Evolutionary conservation across 1,284 basidiomycete species (phyloP), one percentile per base, ranked within the genome.

Genomic region (Cryptococcus depauperatus): DNA sequence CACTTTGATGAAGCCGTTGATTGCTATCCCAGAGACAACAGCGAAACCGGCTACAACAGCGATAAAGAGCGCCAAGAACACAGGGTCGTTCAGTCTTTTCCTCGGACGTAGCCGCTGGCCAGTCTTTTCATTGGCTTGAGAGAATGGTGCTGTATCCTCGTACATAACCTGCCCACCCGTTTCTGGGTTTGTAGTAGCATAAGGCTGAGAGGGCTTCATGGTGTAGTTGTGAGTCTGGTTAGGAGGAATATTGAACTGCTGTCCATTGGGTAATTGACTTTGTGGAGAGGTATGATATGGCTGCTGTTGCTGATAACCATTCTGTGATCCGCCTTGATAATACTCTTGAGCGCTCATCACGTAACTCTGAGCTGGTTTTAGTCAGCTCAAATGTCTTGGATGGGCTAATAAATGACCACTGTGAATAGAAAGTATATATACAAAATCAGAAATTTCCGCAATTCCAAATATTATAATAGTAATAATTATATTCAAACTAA

Each of bases 41-140:
- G 75, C 77, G 58, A 80, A 87, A 0, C 82, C 84, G 32, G 79
- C 70, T 39, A 82, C 79, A 71, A 83, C 79, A 1, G 79, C 71
- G 21, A 87, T 68, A 68, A 85, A 88, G 28, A 86, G 63, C 6
- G 84, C 59, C 19, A 86, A 72, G 62, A 85, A 80, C 41, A 84
- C 72, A 3, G 79, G 78, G 64, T 88, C 85, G 51, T 85, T 84
- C 25, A 86, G 68, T 46, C 71, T 75, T 59, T 79, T 82, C 72
- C 79, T 81, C 3, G 69, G 82, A 53, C 77, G 78, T 72, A 86
- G 83, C 30, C 84, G 70, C 30, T 78, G 79, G 13, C 78, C 79
- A 38, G 69, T 68, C 51, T 64, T 62, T 29, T 65, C 59, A 3
- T 58, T 80, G 74, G 64, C 23, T 77, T 81, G 41, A 70, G 73